phyloP scores from a whole-genome alignment of 2,329 filamentous ascomycete species.

The Trichoderma asperellum region DNA sequence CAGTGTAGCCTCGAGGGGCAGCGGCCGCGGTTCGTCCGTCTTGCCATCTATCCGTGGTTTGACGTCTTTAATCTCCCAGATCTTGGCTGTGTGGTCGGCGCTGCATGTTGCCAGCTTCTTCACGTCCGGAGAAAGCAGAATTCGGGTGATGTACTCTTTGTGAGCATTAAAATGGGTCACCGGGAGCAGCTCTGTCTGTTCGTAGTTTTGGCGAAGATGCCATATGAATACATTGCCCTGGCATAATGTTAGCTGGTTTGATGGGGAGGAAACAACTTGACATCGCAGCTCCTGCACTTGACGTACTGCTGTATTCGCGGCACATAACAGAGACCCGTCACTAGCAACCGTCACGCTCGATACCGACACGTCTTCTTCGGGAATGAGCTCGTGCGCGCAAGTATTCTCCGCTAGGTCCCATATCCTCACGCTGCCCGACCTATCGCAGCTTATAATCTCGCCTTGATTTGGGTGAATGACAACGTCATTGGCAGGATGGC shows the following conservation, averaged over 20 bases:
- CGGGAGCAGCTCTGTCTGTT: conserved; percentile 81
- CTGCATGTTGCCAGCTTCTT: conserved; percentile 93
- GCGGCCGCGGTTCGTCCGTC: conserved; percentile 57
- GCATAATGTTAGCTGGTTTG: not conserved
- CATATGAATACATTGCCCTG: conserved; percentile 97
- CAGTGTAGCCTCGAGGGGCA: conserved; percentile 82
- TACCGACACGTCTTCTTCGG: conserved; percentile 92
- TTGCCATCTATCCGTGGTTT: conserved; percentile 48
- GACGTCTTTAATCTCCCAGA: conserved; percentile 87
- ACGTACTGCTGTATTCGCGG: conserved; percentile 84
- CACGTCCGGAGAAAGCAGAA: conserved; percentile 89
- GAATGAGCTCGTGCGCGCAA: conserved; percentile 93
- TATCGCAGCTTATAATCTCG: conserved; percentile 95
- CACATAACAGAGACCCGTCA: conserved; percentile 89
- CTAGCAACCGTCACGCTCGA: conserved; percentile 95
- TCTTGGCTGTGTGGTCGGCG: conserved; percentile 90
- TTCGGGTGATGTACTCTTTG: conserved; percentile 88
- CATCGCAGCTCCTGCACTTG: not conserved
- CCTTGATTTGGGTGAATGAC: conserved; percentile 99
- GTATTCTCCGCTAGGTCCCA: conserved; percentile 98
- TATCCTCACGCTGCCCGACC: conserved; percentile 87
- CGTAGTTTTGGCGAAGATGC: conserved; percentile 83
- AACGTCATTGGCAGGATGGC: conserved; percentile 89
- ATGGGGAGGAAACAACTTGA: not conserved
- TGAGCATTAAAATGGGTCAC: conserved; percentile 90